Conservation (phyloP, 441 rosid genomes). For the Populus hybrid region DNA sequence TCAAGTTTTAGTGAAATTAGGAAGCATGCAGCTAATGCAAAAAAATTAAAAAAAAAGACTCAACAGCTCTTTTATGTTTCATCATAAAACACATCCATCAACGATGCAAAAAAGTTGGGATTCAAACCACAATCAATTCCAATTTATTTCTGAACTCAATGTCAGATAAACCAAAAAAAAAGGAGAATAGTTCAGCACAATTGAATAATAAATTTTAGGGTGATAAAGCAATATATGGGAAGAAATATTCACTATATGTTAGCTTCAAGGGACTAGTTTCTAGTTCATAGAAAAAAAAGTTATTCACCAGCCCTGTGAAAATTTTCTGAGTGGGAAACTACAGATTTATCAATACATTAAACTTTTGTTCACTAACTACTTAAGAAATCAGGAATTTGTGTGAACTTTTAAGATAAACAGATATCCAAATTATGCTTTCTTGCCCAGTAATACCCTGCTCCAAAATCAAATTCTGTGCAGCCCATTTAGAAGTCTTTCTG, state of each 20-base stretch:
- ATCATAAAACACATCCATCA: background rate
- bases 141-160: background rate
- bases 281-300: background rate
- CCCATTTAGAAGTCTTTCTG: background rate
- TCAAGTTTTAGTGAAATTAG: background rate
- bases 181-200: background rate
- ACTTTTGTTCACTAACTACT: background rate
- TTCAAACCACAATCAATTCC: background rate
- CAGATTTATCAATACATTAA: background rate
- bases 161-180: background rate
- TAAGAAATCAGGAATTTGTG: background rate
- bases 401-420: background rate
- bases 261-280: background rate
- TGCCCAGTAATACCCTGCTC: background rate
- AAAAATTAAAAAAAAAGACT: background rate
- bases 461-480: background rate
- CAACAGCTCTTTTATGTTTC: background rate
- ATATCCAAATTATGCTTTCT: background rate
- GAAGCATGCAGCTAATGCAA: background rate
- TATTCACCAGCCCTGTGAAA: background rate
- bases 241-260: background rate
- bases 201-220: background rate
- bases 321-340: background rate
- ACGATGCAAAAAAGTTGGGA: background rate
- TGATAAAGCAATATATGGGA: slow-evolving; percentile 3